Conservation (phyloP, 805 yeast species). For the Saccharomycopsis sp. region DNA sequence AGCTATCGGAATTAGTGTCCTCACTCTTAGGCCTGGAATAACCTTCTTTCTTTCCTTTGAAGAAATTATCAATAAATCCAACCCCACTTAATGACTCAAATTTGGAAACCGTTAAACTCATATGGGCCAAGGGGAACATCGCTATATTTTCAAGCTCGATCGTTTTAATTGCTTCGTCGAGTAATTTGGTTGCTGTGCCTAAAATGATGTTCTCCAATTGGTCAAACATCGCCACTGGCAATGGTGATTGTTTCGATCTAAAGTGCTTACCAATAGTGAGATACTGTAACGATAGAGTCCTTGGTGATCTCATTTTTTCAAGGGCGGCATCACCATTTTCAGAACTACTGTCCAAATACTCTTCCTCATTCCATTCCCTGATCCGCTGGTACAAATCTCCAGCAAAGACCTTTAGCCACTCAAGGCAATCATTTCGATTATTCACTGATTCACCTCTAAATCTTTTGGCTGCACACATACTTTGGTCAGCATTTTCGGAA, state of each 20-base stretch:
- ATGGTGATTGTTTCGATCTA: slow-evolving; percentile 16
- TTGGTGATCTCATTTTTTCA: slow-evolving; percentile 10
- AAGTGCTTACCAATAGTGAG: no score
- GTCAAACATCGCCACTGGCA: slow-evolving; percentile 13
- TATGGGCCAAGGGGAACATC: slow-evolving; percentile 42
- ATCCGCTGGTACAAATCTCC: slow-evolving; percentile 72
- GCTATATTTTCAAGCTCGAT: slow-evolving; percentile 24
- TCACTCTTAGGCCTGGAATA: no score
- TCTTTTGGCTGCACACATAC: slow-evolving; percentile 87
- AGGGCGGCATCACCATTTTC: not conserved
- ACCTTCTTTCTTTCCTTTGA: no score
- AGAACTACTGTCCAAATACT: slow-evolving; percentile 17
- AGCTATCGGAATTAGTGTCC: no score
- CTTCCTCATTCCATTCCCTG: slow-evolving; percentile 69
- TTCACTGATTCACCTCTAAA: slow-evolving; percentile 52
- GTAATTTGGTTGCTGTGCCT: slow-evolving; percentile 32
- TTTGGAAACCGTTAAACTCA: slow-evolving; percentile 47
- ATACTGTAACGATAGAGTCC: slow-evolving; percentile 13
- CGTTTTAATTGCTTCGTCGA: slow-evolving; percentile 33
- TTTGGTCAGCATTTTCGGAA: slow-evolving; percentile 54
- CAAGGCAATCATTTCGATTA: slow-evolving; percentile 47
- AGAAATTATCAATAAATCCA: slow-evolving; percentile 18
- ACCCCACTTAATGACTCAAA: slow-evolving; percentile 39
- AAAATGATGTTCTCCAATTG: slow-evolving; percentile 26
- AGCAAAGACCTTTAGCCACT: slow-evolving; percentile 79